Conservation (phyloP, 768 basidiomycete genomes). For the Pleurotus salmoneostramineus region DNA sequence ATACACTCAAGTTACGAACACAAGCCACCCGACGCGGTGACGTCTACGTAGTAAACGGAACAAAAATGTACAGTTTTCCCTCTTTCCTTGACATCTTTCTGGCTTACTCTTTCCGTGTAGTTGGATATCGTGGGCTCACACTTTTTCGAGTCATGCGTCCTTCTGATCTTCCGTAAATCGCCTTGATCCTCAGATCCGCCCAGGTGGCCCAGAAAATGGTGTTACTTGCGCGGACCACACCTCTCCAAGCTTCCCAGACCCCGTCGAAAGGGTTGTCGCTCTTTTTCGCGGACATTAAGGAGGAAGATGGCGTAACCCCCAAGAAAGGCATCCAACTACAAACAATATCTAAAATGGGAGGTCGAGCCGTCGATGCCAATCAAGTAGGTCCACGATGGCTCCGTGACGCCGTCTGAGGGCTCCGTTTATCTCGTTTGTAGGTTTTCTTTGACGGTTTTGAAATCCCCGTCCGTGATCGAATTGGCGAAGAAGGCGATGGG, state of each 20-base stretch:
- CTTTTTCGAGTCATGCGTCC: neutral
- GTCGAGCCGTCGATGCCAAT: conserved; percentile 15
- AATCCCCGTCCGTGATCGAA: conserved; percentile 8
- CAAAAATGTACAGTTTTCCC: conserved; percentile 10
- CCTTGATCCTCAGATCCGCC: neutral
- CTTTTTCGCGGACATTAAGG: conserved; percentile 13
- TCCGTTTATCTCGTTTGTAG: neutral
- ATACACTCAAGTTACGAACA: conserved; percentile 12
- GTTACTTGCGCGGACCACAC: conserved; percentile 14
- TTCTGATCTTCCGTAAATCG: neutral
- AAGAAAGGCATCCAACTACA: conserved; percentile 11
- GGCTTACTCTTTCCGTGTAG: neutral
- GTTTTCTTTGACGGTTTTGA: conserved; percentile 14
- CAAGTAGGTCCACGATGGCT: conserved; percentile 6
- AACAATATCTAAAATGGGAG: conserved; percentile 16
- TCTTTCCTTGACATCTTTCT: conserved; percentile 3
- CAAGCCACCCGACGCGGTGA: conserved; percentile 6
- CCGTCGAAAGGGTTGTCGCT: conserved; percentile 11
- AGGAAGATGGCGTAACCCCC: conserved; percentile 3
- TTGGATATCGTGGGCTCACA: conserved; percentile 1
- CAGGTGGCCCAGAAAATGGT: conserved; percentile 15
- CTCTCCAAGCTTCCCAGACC: conserved; percentile 8
- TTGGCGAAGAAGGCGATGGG: conserved; percentile 13
- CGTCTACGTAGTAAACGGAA: conserved; percentile 8
- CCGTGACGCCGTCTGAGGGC: too few species aligned